These are phyloP conservation scores for Naegleria lovaniensis DNA, from an alignment of 208 protist species.

Conservation along the genomic window DNA sequence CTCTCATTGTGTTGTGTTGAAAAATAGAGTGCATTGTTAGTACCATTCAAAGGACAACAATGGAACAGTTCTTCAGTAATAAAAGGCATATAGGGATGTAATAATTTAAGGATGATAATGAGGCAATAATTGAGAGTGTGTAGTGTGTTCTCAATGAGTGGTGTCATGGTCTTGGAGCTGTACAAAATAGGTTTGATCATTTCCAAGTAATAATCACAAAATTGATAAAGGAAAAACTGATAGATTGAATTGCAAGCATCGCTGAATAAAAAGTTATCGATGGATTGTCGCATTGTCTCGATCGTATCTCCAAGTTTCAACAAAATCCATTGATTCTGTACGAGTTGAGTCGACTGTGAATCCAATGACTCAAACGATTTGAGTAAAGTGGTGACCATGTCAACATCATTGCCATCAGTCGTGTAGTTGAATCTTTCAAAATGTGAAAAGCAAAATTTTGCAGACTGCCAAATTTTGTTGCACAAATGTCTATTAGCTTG, in stretches of 20 bases:
- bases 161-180: constrained; percentile 15
- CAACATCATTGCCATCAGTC: too few relatives aligned
- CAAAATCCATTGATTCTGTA: constrained; percentile 83
- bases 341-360: constrained; percentile 48
- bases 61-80: constrained; percentile 99
- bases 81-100: constrained; percentile 99
- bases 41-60: constrained; percentile 13
- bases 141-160: constrained; percentile 74
- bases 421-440: not conserved
- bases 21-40: constrained; percentile 35
- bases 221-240: constrained; percentile 93
- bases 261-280: constrained; percentile 83
- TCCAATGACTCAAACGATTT: not conserved
- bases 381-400: not conserved
- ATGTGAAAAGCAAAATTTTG: constrained; percentile 68
- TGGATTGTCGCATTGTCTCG: constrained; percentile 55
- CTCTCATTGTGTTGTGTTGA: constrained; percentile 57
- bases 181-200: not conserved
- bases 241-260: constrained; percentile 77
- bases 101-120: constrained; percentile 78
- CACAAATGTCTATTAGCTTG: constrained; percentile 94
- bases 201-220: constrained; percentile 93
- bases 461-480: constrained; percentile 99
- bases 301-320: constrained; percentile 71
- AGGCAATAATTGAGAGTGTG: constrained; percentile 78